phyloP scores from a whole-genome alignment of 2,329 filamentous ascomycete species.

The Exserohilum turcica region DNA sequence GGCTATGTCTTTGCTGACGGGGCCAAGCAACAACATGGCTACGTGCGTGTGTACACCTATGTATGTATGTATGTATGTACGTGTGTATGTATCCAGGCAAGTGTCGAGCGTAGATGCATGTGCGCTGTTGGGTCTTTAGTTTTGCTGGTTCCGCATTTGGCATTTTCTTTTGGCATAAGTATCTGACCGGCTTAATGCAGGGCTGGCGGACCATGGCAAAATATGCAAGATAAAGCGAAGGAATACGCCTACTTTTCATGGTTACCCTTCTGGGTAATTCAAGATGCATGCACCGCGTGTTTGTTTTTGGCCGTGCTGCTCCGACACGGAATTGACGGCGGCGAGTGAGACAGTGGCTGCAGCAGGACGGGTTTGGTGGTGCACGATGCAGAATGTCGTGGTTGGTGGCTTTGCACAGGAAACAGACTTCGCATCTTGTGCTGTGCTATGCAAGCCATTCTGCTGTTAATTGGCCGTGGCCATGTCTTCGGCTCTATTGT shows the following conservation, averaged over 20 bases:
- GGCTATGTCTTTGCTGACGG: too few species aligned
- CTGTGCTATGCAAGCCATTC: too few species aligned
- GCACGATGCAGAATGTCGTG: not conserved
- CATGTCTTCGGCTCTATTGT: too few species aligned
- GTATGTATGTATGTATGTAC: too few species aligned
- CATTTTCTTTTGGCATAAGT: not conserved
- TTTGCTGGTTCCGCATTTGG: not conserved
- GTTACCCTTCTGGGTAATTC: constrained; percentile 4
- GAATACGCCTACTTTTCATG: constrained; percentile 14
- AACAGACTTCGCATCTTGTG: too few species aligned
- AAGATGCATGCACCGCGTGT: not conserved
- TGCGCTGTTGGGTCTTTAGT: not conserved
- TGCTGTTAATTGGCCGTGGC: too few species aligned
- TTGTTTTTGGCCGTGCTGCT: constrained; percentile 5
- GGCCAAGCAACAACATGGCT: too few species aligned
- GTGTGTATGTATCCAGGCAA: too few species aligned
- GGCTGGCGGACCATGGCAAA: not conserved
- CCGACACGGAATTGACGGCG: not conserved
- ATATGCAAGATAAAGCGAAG: constrained; percentile 12
- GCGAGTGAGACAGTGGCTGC: not conserved
- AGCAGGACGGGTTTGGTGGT: not conserved
- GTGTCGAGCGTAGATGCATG: too few species aligned
- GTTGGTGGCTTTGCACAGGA: not conserved
- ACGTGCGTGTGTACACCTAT: too few species aligned
- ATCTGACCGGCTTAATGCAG: not conserved